These are phyloP conservation scores for Dioszegia hungarica DNA, from an alignment of 768 basidiomycete species.

Conservation along the genomic window DNA sequence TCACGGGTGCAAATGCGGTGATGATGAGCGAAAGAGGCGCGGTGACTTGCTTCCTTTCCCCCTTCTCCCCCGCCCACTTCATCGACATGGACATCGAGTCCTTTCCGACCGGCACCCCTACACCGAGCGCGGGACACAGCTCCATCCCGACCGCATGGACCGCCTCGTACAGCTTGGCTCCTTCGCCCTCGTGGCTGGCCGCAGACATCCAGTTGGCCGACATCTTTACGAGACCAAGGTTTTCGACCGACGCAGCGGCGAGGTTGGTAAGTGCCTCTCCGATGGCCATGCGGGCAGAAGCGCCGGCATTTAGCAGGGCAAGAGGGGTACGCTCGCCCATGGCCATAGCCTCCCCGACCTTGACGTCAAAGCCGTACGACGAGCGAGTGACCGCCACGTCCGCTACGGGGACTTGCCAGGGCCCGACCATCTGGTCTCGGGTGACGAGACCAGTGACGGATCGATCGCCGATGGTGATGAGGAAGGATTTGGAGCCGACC, in stretches of 20 bases:
- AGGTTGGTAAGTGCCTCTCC: constrained; percentile 91
- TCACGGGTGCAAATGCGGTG: constrained; percentile 86
- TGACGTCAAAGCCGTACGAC: constrained; percentile 82
- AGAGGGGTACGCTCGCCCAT: constrained; percentile 95
- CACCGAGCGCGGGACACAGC: constrained; percentile 83
- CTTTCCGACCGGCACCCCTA: constrained; percentile 95
- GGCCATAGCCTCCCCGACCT: constrained; percentile 91
- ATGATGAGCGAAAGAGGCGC: constrained; percentile 88
- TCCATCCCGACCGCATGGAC: constrained; percentile 81
- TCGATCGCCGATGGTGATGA: constrained; percentile 97
- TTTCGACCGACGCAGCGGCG: constrained; percentile 68
- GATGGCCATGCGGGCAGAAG: constrained; percentile 93
- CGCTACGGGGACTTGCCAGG: constrained; percentile 95
- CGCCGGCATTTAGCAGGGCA: constrained; percentile 77
- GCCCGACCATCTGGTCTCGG: constrained; percentile 98
- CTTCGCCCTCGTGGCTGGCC: constrained; percentile 76
- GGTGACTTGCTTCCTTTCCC: constrained; percentile 71
- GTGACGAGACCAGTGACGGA: constrained; percentile 88
- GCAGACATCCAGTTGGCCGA: constrained; percentile 99
- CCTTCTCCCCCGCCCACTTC: constrained; percentile 64
- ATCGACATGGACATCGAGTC: constrained; percentile 99
- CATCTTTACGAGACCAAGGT: constrained; percentile 75
- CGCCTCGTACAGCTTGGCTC: constrained; percentile 81
- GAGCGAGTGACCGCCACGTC: constrained; percentile 96
- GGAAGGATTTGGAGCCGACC: constrained; percentile 92